A percentile compares a stretch with the other conserved stretches of the same genome.
These are phyloP conservation scores for Fomitopsis palustris DNA, from an alignment of 1,284 basidiomycete species.

Conservation along the genomic window DNA sequence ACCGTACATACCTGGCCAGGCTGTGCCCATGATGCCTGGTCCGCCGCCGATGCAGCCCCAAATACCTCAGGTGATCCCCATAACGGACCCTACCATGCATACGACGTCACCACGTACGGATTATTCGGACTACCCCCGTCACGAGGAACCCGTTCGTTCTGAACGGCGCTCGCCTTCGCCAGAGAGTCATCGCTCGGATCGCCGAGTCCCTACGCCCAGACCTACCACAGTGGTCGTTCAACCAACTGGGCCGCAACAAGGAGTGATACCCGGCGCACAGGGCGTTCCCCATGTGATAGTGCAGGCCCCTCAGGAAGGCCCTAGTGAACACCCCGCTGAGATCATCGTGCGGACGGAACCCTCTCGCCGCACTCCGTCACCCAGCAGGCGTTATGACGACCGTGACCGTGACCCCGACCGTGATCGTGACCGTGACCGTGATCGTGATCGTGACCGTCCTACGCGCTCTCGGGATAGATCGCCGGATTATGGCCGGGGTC, in stretches of 20 bases:
- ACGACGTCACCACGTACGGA: background rate
- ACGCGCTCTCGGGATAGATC: background rate
- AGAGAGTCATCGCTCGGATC: background rate
- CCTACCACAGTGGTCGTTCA: background rate
- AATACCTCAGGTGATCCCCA: background rate
- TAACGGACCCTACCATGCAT: background rate
- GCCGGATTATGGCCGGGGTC: background rate
- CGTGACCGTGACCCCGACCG: background rate
- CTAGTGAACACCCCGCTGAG: no score
- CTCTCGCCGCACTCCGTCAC: no score
- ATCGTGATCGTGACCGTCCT: background rate
- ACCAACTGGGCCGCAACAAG: background rate
- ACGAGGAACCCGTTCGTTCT: background rate
- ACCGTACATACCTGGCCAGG: background rate
- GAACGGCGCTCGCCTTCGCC: background rate
- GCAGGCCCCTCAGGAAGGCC: no score
- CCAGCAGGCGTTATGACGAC: background rate
- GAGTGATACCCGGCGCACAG: no score
- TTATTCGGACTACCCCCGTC: background rate
- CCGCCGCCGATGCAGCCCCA: background rate
- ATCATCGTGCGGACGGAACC: no score
- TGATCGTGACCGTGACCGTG: background rate
- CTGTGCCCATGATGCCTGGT: background rate
- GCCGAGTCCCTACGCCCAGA: background rate
- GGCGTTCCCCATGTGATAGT: no score